Evolutionary conservation across 805 yeast genomes (phyloP), one percentile per base, ranked within the genome.

Genomic region (Ogataea pini): DNA sequence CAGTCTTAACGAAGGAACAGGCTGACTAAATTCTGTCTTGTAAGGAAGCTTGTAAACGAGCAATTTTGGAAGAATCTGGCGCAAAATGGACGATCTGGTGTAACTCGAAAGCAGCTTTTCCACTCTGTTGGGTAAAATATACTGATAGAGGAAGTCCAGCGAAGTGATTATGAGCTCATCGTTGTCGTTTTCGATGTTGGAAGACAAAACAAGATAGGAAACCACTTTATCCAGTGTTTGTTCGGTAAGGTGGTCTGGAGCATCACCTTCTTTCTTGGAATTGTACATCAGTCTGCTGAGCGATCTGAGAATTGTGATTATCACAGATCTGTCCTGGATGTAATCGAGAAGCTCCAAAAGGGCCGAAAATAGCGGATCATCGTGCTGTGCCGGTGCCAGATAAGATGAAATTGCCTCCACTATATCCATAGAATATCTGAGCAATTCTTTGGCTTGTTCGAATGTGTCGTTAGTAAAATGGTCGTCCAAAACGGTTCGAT

Each of bases 381-480:
- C 83, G 43, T 80, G 76, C 19, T 80, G 75, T 22, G 85, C 86
- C 25, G 94, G 91, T 3, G 90, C 81, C 56, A 86, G 75, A 65
- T 88, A 89, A 36, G 96, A 85, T 3, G 92, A 81, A 27, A 90
- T 78, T 2, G 91, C 83, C 63, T 94, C 98, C 52, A 88, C 77
- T 27, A 90, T 77, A 65, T 94, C 99, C 44, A 89, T 66, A 12
- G 83, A 70, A 63, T 88, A 87, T 48, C 75, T 78, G 38, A 83
- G 70, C 22, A 85, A 69, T 62, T 90, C 97, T 46, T 75, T 76
- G 42, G 69, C 68, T 39, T 69, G 69, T 24, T 61, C 68, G 28
- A 51, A 57, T 8, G 56, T 40, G 3, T 61, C 63, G 29, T 59
- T 50, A 57, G 71, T 54, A 59, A 63, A 45, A 36, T 52, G 41